These are phyloP conservation scores for Rhazya stricta DNA, from an alignment of 257 asterid genomes.

Conservation along the genomic window DNA sequence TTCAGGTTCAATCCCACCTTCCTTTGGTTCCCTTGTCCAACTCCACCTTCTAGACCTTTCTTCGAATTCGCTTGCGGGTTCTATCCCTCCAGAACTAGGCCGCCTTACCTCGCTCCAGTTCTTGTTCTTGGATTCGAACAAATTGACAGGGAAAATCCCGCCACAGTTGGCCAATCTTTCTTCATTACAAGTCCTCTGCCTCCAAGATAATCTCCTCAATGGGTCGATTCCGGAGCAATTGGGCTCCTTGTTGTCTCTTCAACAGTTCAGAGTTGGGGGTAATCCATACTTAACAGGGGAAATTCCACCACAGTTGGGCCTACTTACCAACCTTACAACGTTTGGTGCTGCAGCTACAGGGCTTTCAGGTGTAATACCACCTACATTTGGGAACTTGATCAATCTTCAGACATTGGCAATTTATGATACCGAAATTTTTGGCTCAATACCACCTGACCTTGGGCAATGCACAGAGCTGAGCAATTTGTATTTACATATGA, in stretches of 20 bases:
- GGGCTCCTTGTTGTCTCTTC: slow-evolving; percentile 62
- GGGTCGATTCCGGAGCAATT: slow-evolving; percentile 67
- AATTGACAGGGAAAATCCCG: slow-evolving; percentile 64
- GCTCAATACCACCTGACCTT: slow-evolving; percentile 71
- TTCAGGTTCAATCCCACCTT: slow-evolving; percentile 69
- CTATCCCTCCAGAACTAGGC: slow-evolving; percentile 63
- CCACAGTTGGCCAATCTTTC: slow-evolving; percentile 53
- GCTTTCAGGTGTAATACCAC: slow-evolving; percentile 68
- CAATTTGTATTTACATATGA: slow-evolving; percentile 73
- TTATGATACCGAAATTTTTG: slow-evolving; percentile 73
- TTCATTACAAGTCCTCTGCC: slow-evolving; percentile 66
- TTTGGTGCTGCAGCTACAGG: slow-evolving; percentile 88
- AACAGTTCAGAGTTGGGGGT: slow-evolving; percentile 82
- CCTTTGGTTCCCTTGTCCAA: slow-evolving; percentile 50
- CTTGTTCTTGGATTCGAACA: slow-evolving; percentile 70
- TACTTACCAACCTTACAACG: slow-evolving; percentile 63
- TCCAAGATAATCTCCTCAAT: slow-evolving; percentile 78
- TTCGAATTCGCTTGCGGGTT: slow-evolving; percentile 59
- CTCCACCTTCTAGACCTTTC: slow-evolving; percentile 75
- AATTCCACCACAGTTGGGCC: slow-evolving; percentile 67
- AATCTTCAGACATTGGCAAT: slow-evolving; percentile 66
- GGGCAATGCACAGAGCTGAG: slow-evolving; percentile 62
- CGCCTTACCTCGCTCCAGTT: slow-evolving; percentile 53
- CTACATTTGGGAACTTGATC: slow-evolving; percentile 68
- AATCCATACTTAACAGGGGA: slow-evolving; percentile 65